Percentiles rank a stretch among this genome's conserved stretches.
These are phyloP conservation scores for Keithomyces neogunnii DNA, from an alignment of 2,329 filamentous ascomycete genomes.

Conservation along the genomic window DNA sequence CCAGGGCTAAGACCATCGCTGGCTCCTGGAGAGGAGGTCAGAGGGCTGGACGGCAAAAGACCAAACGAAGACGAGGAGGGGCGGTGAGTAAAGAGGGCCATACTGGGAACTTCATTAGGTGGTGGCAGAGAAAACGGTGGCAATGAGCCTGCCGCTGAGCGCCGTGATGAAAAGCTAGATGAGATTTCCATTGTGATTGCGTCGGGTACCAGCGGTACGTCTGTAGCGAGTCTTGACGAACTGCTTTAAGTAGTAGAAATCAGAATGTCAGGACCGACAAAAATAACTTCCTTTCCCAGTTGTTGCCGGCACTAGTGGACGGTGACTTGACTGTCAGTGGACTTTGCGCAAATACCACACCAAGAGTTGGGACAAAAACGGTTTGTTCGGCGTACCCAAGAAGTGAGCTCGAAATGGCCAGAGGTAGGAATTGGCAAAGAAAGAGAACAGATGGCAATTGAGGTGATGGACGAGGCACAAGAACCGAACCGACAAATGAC, in stretches of 20 bases:
- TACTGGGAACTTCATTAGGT: slow-evolving; percentile 29
- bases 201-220: not conserved
- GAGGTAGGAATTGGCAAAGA: too few relatives aligned
- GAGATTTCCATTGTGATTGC: slow-evolving; percentile 18
- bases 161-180: slow-evolving; percentile 24
- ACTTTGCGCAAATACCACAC: not conserved
- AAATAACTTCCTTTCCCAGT: not conserved
- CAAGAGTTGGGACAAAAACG: not conserved
- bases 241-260: not conserved
- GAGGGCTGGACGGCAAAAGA: slow-evolving; percentile 20
- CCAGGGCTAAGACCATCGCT: slow-evolving; percentile 54
- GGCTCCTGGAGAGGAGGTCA: slow-evolving; percentile 36
- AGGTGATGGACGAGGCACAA: too few relatives aligned
- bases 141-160: slow-evolving; percentile 23
- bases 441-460: too few relatives aligned
- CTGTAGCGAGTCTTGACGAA: not conserved
- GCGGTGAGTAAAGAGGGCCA: slow-evolving; percentile 14
- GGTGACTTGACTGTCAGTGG: not conserved
- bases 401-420: not conserved
- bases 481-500: too few relatives aligned
- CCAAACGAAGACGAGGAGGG: slow-evolving; percentile 17
- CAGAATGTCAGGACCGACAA: not conserved
- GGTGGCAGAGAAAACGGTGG: slow-evolving; percentile 28
- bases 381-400: not conserved
- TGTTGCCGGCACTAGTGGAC: not conserved